Base-by-base conservation (phyloP, 768 basidiomycete species). In the Mycena venus region DNA sequence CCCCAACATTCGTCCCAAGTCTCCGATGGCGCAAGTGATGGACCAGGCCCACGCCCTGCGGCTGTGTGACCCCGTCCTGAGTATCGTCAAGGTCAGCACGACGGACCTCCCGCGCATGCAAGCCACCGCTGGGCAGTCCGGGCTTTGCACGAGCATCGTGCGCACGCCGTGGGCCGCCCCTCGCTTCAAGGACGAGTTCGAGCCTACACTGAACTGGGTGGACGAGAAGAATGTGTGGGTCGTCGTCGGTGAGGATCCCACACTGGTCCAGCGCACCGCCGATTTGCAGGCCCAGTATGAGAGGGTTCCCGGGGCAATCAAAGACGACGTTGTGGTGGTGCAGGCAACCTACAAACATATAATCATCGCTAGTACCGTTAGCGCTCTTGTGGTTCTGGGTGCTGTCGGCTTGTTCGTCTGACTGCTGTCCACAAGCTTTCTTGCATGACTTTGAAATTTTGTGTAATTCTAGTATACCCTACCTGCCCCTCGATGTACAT, bases 21-120 rank as follows among this genome's bases (percentile, higher is more conserved):
- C 72, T 29, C 75, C 75, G 9, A 70, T 77, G 68, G 75, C 75
- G 25, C 72, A 64, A 44, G 70, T 71, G 32, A 65, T 77, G 68
- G 75, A 74, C 29, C 75, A 77, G n/a, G 72, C 75, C 14, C 72
- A 77, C 53, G 72, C 75, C 2, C 65, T 76, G 55, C 44, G 40
- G 29, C 68, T 76, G 17, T 76, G 75, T 51, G 75, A 77, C 17
- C 75, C 75, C 31, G 69, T 77, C 17, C 31, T 77, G 32, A 74
- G 72, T 55, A 77, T 77, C 72, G 72, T 77, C 51, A 51, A 47
- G 29, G 75, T 77, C 34, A 60, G 72, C 40, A n/a, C 61, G 29
- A 36, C 29, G 59, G 75, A 77, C 61, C 72, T 77, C 32, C 75
- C 75, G 3, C 75, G 75, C 42, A 73, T 77, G 75, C 75, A 77